Percentiles rank a stretch among this genome's conserved stretches.
Conservation (phyloP, 176 grass and related monocot genomes). For the Zea mays region Zm-B73-REFERENCE-NAM-5.0 NC_050098.1:161089501-161090000, state of each 20-base stretch:
- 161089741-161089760: constrained; percentile 12
- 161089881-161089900: background rate
- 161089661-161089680: constrained; percentile 59
- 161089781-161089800: constrained; percentile 56
- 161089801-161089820: constrained; percentile 65
- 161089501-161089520: constrained; percentile 60
- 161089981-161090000: constrained; percentile 70
- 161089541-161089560: constrained; percentile 55
- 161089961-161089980: constrained; percentile 79
- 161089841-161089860: constrained; percentile 91
- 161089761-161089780: constrained; percentile 81
- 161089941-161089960: constrained; percentile 65
- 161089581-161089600: constrained; percentile 78
- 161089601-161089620: constrained; percentile 60
- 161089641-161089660: constrained; percentile 79
- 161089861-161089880: constrained; percentile 40
- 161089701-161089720: background rate
- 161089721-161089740: background rate
- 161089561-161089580: constrained; percentile 67
- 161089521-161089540: constrained; percentile 54
- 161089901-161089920: constrained; percentile 28
- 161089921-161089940: constrained; percentile 46
- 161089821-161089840: constrained; percentile 90
- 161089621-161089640: constrained; percentile 57
- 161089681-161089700: background rate